Evolutionary conservation across 2,329 filamentous ascomycete species (phyloP).

Genomic region (Aspergillus candidus): DNA sequence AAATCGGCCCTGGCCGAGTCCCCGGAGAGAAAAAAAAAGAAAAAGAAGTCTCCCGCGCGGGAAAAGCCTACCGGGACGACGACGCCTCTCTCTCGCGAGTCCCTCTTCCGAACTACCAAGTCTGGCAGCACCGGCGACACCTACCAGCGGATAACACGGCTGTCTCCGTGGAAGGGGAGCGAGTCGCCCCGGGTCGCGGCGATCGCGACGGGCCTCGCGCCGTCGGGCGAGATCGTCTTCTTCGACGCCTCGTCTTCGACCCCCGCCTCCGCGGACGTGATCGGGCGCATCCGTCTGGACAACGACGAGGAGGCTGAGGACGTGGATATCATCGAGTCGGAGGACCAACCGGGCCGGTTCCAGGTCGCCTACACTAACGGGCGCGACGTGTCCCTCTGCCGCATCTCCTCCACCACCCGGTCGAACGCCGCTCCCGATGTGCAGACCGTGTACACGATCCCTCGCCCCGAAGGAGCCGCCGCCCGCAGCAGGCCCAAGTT

Average conservation of each 20-base stretch:
- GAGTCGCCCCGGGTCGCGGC: constrained; percentile 63
- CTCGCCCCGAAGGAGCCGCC: constrained; percentile 29
- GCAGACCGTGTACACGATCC: constrained; percentile 35
- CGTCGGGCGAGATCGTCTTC: constrained; percentile 69
- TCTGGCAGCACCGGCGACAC: constrained; percentile 40
- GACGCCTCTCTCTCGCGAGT: constrained; percentile 45
- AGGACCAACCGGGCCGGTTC: constrained; percentile 44
- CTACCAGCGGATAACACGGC: constrained; percentile 54
- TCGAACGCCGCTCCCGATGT: constrained; percentile 35
- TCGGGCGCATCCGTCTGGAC: constrained; percentile 48
- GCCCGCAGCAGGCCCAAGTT: constrained; percentile 44
- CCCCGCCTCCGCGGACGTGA: constrained; percentile 47
- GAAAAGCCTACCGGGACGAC: constrained; percentile 30
- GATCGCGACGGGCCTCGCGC: constrained; percentile 70
- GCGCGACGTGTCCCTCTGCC: constrained; percentile 64
- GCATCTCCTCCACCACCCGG: constrained; percentile 48
- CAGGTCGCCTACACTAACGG: constrained; percentile 74
- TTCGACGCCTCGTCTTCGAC: constrained; percentile 62
- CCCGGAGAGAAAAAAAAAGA: constrained; percentile 14
- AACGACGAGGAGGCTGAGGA: constrained; percentile 48
- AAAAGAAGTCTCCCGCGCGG: constrained; percentile 19
- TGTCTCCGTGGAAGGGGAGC: constrained; percentile 50
- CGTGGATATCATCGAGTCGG: constrained; percentile 35
- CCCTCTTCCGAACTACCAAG: constrained; percentile 44
- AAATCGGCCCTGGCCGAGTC: constrained; percentile 26